Percentiles rank a stretch among this genome's conserved stretches.
Conservation (phyloP, 2,329 filamentous ascomycete genomes). For the Claviceps lovelessii region DNA sequence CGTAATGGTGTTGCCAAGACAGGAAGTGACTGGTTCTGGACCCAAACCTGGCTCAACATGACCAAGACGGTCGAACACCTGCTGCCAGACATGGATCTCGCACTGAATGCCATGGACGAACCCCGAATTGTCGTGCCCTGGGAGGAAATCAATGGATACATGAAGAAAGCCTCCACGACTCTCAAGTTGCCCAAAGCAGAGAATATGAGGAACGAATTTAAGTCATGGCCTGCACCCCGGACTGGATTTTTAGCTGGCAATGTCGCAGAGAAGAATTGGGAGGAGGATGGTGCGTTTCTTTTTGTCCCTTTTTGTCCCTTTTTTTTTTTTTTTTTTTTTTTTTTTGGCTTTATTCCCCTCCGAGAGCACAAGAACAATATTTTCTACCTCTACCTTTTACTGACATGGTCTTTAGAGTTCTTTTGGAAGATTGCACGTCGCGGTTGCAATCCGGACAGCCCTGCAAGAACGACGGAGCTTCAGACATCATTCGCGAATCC, state of each 20-base stretch:
- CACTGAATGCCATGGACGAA: constrained; percentile 54
- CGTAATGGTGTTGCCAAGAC: constrained; percentile 37
- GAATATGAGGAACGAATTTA: constrained; percentile 30
- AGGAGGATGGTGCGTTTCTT: constrained; percentile 30
- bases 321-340: not conserved
- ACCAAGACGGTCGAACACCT: constrained; percentile 37
- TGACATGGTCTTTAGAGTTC: constrained; percentile 21
- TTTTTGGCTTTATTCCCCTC: not conserved
- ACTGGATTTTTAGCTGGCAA: constrained; percentile 20
- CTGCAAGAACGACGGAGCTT: constrained; percentile 35
- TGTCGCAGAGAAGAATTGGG: constrained; percentile 32
- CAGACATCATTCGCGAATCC: constrained; percentile 29
- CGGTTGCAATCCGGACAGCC: constrained; percentile 48
- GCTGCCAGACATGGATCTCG: constrained; percentile 53
- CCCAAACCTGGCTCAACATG: constrained; percentile 40
- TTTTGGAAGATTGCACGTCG: constrained; percentile 45
- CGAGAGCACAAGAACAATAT: not conserved
- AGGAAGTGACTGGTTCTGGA: constrained; percentile 43
- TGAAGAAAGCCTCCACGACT: constrained; percentile 37
- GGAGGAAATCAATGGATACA: constrained; percentile 42
- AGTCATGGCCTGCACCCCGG: constrained; percentile 25
- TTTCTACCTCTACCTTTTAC: not conserved
- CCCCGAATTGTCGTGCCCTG: constrained; percentile 48
- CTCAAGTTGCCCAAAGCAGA: constrained; percentile 28
- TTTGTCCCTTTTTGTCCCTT: not conserved